These are phyloP conservation scores for Poteriospumella lacustris DNA, from an alignment of 108 stramenopile genomes.

Conservation along the genomic window DNA sequence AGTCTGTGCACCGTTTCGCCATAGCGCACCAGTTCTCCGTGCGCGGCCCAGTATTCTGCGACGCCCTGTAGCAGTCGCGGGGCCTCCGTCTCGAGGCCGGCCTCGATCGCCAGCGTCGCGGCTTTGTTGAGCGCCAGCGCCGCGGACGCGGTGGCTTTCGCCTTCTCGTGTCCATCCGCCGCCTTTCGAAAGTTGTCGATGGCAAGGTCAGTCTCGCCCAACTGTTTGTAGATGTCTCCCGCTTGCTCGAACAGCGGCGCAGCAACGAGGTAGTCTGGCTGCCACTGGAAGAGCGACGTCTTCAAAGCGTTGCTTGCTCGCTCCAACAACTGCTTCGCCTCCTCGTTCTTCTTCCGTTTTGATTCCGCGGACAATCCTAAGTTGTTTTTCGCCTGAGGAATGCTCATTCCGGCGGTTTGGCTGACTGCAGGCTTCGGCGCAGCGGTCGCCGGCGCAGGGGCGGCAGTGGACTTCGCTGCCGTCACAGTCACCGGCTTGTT, in stretches of 20 bases:
- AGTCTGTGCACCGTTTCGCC: not conserved
- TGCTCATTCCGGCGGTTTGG: no score
- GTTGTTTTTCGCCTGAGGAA: no score
- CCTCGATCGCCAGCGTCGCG: not conserved
- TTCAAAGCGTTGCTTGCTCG: not conserved
- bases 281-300: not conserved
- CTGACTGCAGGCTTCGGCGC: no score
- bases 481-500: no score
- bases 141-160: not conserved
- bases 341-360: no score
- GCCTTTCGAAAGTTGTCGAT: not conserved
- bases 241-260: not conserved
- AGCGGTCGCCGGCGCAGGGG: no score
- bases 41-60: not conserved
- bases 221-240: not conserved
- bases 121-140: not conserved
- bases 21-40: not conserved
- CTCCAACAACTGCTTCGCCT: no score
- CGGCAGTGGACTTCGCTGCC: no score
- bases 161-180: not conserved
- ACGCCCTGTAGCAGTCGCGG: not conserved
- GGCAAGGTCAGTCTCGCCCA: not conserved
- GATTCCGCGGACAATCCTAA: no score
- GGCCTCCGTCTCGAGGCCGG: not conserved
- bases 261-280: not conserved